Evolutionary conservation across 257 asterid genomes (phyloP).

Genomic region (Hygrophila difformis): DNA sequence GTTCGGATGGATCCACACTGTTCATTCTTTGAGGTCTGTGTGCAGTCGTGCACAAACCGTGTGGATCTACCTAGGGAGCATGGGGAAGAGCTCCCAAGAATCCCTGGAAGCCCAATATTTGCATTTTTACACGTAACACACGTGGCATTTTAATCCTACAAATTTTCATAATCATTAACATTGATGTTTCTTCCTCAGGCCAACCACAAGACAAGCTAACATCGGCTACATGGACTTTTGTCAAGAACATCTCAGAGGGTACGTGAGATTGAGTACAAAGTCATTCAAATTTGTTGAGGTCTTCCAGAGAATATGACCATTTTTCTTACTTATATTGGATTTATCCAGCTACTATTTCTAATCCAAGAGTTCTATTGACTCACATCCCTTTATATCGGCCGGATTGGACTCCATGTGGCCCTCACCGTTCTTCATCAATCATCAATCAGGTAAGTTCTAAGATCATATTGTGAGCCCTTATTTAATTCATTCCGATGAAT

Average conservation of each 20-base stretch:
- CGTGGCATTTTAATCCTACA: no score
- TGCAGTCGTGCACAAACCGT: no score
- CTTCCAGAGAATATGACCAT: conserved; percentile 5
- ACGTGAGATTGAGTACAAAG: conserved; percentile 14
- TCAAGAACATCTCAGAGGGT: conserved; percentile 50
- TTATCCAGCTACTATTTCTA: conserved; percentile 35
- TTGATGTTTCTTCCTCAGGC: conserved; percentile 42
- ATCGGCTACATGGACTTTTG: conserved; percentile 58
- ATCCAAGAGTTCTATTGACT: conserved; percentile 71
- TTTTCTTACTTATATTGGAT: conserved; percentile 16
- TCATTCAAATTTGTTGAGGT: conserved; percentile 14
- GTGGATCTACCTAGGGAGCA: no score
- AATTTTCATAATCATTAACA: no score
- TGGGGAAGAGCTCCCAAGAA: no score
- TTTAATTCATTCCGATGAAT: no score
- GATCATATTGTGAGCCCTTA: conserved; percentile 20
- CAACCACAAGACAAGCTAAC: conserved; percentile 38
- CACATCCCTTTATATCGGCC: conserved; percentile 87
- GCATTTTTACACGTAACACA: no score
- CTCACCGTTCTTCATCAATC: conserved; percentile 60
- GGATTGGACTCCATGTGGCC: conserved; percentile 77
- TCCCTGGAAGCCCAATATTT: no score
- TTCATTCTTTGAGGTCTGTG: no score
- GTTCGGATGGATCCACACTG: no score
- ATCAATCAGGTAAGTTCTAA: conserved; percentile 65